Base-by-base conservation (phyloP, 2,329 filamentous ascomycete species). In the Aspergillus nomiae region DNA sequence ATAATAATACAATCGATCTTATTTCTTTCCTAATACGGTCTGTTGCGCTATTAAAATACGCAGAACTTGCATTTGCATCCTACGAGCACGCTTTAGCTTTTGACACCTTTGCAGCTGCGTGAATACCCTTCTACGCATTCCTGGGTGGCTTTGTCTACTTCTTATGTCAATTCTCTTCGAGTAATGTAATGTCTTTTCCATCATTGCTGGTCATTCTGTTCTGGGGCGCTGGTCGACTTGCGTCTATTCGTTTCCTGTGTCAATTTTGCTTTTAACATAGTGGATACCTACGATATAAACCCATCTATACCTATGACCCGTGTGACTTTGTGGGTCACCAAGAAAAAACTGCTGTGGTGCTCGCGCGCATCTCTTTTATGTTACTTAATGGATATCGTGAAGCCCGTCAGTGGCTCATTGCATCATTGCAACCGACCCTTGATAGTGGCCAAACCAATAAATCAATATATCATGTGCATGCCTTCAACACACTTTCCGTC, bases 111-210 rank as follows among this genome's bases (percentile, higher is more conserved):
- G 62, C 65, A 64, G 59, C 61, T 64, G 64, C 63, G 55, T 66
- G 63, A 69, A 69, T 69, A 65, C 67, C 63, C 62, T 63, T 56
- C 66, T 66, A 48, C 65, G 57, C 56, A 67, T 67, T 58, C 61
- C 60, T 67, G 63, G 63, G 64, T 63, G 60, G 61, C 45, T 55
- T 58, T 61, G 51, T 65, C 57, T 63, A 58, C 55, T 56, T 38
- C 56, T 66, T 58, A 54, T 38, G 55, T 56, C 51, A 45, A 55
- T 53, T 51, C 30, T 26, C 11, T 55, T 41, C 58, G 67, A 66
- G 68, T 68, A 63, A 63, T 67, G 60, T 70, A 70, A 67, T 71
- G 65, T 65, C 58, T 69, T 53, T 36, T 43, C 28, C 28, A 51
- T 56, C 19, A 21, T 62, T 53, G 51, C 51, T 55, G 51, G 51